phyloP scores from a whole-genome alignment of 108 stramenopile genomes.

The Cafeteria roenbergensis region DNA sequence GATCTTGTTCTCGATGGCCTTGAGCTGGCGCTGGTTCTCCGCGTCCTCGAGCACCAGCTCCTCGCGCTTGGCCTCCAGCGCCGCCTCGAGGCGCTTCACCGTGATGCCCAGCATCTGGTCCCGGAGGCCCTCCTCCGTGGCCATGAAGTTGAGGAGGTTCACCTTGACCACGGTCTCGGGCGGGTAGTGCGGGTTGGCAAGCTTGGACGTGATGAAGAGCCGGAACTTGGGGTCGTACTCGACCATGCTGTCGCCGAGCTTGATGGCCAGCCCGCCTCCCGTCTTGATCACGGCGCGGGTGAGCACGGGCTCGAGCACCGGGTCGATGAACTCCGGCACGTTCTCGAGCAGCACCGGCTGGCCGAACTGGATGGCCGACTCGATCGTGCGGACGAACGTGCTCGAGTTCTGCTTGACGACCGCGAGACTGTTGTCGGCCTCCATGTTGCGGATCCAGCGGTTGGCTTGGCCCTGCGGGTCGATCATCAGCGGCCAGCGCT shows the following conservation, averaged over 20 bases:
- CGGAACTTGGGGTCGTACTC: slow-evolving; percentile 46
- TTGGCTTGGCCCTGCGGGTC: slow-evolving; percentile 54
- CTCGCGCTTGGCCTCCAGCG: slow-evolving; percentile 38
- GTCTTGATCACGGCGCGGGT: slow-evolving; percentile 33
- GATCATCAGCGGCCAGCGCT: slow-evolving; percentile 54
- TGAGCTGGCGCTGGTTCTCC: slow-evolving; percentile 39
- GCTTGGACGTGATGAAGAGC: slow-evolving; percentile 48
- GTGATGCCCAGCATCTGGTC: slow-evolving; percentile 55
- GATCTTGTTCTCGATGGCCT: slow-evolving; percentile 49
- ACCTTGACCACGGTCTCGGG: slow-evolving; percentile 41
- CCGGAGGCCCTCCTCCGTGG: slow-evolving; percentile 44
- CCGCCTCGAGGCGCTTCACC: slow-evolving; percentile 33
- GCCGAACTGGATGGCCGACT: slow-evolving; percentile 47
- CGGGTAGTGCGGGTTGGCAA: slow-evolving; percentile 49
- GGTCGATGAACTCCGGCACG: slow-evolving; percentile 40
- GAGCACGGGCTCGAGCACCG: slow-evolving; percentile 40
- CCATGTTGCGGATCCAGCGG: slow-evolving; percentile 31
- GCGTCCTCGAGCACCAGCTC: slow-evolving; percentile 45
- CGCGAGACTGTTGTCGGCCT: slow-evolving; percentile 22
- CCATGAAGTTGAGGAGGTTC: slow-evolving; percentile 51
- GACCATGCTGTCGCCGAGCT: slow-evolving; percentile 40
- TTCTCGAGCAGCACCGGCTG: slow-evolving; percentile 47
- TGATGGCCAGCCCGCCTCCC: slow-evolving; percentile 36
- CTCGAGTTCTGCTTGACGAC: slow-evolving; percentile 48
- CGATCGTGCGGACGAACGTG: slow-evolving; percentile 42